Conservation (phyloP, 495 filamentous ascomycete species). For the Tuber brumale region DNA sequence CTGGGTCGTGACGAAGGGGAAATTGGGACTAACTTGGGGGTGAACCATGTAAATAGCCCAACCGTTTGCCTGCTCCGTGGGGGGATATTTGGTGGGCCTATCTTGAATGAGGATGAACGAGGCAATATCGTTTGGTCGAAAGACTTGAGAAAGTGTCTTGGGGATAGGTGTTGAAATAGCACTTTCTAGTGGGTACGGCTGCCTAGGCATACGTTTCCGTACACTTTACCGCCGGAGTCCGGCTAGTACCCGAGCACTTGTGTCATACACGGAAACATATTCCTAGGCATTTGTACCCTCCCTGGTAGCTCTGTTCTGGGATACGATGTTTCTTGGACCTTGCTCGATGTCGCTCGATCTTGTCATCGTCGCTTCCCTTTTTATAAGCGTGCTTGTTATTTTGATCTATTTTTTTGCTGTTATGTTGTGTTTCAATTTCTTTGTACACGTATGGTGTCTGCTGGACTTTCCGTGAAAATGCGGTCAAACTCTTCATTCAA, state of each 20-base stretch:
- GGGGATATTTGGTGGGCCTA: background rate
- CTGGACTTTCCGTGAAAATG: background rate
- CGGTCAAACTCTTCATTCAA: background rate
- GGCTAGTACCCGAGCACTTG: background rate
- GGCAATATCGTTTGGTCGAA: background rate
- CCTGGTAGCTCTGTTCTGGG: background rate
- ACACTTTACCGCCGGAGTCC: background rate
- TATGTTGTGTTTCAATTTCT: background rate
- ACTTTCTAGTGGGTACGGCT: background rate
- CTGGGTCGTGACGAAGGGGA: background rate
- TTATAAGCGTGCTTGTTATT: background rate
- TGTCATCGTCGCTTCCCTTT: background rate
- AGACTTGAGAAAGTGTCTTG: background rate
- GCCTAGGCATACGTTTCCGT: background rate
- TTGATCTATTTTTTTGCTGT: background rate
- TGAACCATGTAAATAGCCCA: background rate
- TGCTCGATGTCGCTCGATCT: background rate
- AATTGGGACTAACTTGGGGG: background rate
- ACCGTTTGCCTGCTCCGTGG: background rate
- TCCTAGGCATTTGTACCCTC: background rate
- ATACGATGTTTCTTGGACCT: background rate
- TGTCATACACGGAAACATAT: background rate
- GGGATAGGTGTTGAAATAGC: background rate
- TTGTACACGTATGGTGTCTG: background rate
- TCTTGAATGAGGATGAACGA: background rate